These are phyloP conservation scores for Dendrocalamus sinicus DNA, from an alignment of 176 grass and related monocot genomes.

Conservation along the genomic window DNA sequence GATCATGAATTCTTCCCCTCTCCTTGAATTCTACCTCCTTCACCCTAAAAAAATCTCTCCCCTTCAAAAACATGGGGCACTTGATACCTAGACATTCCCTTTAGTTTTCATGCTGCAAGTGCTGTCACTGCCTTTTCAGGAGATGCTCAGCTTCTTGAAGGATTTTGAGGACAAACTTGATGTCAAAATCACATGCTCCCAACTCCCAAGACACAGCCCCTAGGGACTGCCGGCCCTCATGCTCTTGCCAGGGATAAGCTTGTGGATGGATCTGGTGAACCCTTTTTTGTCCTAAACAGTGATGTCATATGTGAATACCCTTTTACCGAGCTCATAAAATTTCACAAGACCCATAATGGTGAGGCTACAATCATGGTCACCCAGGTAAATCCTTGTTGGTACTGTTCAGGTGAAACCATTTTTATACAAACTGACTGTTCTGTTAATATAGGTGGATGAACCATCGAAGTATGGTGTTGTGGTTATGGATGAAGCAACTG, in stretches of 20 bases:
- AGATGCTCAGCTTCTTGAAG: constrained; percentile 53
- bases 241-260: constrained; percentile 56
- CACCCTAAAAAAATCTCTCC: too few relatives aligned
- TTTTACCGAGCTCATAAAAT: constrained; percentile 51
- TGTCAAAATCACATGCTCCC: constrained; percentile 57
- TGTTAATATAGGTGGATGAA: constrained; percentile 44
- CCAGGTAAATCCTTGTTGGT: constrained; percentile 42
- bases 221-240: constrained; percentile 51
- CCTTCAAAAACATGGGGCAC: too few relatives aligned
- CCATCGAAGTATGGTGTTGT: constrained; percentile 59
- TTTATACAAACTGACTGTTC: background rate
- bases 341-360: constrained; percentile 54
- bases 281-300: constrained; percentile 54
- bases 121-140: constrained; percentile 4
- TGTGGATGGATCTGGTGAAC: constrained; percentile 49
- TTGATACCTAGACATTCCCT: too few relatives aligned
- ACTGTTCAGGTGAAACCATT: background rate
- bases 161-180: constrained; percentile 46
- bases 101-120: background rate
- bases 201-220: constrained; percentile 51
- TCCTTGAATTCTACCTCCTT: too few relatives aligned
- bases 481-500: constrained; percentile 56
- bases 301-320: constrained; percentile 59
- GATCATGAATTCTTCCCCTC: too few relatives aligned
- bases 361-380: constrained; percentile 58